Base-by-base conservation (phyloP, 306 rosid species). In the Quercus engelmannii region DNA sequence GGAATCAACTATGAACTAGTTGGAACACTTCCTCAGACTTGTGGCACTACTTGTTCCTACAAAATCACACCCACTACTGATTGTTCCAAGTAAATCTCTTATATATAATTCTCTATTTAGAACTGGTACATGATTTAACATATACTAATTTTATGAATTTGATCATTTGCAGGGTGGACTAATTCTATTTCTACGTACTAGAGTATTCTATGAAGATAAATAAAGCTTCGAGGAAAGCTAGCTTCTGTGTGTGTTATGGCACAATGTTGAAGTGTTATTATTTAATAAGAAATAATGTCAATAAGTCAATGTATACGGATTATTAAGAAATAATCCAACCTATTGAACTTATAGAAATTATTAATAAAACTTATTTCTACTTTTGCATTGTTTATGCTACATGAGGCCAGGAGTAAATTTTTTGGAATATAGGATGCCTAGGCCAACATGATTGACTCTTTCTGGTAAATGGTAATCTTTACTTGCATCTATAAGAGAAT, bases 21-120 rank as follows among this genome's bases (percentile, higher is more conserved):
- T 5, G 82, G 85, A 76, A 1, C 25, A 56, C 74, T 90, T 19
- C 74, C 85, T 26, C 46, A 15, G 5, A 41, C 41, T 2, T 93
- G 97, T 62, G 84, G 86, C 46, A 79, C 92, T 63, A 69, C 74
- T 12, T 80, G 92, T 55, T 90, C 98, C 35, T 81, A 25, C 85
- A 86, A 82, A 87, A 84, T 93, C 49, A 89, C 90, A 62, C 94
- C 98, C 18, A 61, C 88, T 76, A 91, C 97, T 38, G 62, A 93
- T 19, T 93, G 98, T 83, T 69, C 88, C 52, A 75, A 46, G 92
- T 87, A 75, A 71, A 73, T 26, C 41, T 55, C 51, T 23, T 20
- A 2, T 49, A 11, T 13, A 49, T 49, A 13, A 41, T 41, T 41
- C 3, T 41, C 46, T 41, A 8, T 41, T 0, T 8, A 41, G 46